Conservation (phyloP, 202 grass and related monocot species). For the Setaria viridis region DNA sequence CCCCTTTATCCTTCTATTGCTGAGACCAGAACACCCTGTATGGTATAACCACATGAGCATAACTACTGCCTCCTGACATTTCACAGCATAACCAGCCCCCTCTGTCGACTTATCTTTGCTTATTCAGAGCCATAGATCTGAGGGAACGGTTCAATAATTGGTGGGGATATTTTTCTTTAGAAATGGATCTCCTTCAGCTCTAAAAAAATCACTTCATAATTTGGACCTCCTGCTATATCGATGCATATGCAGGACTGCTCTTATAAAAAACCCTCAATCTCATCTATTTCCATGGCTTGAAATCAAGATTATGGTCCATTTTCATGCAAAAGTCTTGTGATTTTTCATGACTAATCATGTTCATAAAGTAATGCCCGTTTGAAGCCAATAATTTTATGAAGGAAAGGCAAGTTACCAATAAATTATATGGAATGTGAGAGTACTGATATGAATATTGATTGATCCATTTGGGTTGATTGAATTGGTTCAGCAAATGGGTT, state of each 20-base stretch:
- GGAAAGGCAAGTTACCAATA: neutral
- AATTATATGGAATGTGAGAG: neutral
- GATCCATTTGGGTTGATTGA: neutral
- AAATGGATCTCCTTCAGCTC: constrained; percentile 5
- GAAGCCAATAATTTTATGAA: too few relatives aligned
- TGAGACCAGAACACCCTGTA: neutral
- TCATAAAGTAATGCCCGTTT: neutral
- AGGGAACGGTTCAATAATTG: constrained; percentile 51
- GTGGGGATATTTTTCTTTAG: constrained; percentile 23
- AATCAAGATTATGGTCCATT: constrained; percentile 4
- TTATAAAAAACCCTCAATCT: neutral
- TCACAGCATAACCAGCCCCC: constrained; percentile 10
- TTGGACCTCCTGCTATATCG: neutral
- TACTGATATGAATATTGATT: neutral
- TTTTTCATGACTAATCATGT: neutral
- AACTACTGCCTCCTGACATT: constrained; percentile 33
- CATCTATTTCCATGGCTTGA: neutral
- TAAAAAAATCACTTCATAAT: constrained; percentile 27
- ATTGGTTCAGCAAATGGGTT: constrained; percentile 20
- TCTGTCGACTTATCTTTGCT: constrained; percentile 28
- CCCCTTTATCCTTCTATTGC: neutral
- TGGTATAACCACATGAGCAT: neutral
- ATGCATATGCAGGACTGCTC: neutral
- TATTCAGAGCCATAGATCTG: constrained; percentile 37
- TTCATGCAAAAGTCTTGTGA: neutral